These are phyloP conservation scores for Sarcomyxa edulis DNA, from an alignment of 768 basidiomycete species.

Conservation along the genomic window DNA sequence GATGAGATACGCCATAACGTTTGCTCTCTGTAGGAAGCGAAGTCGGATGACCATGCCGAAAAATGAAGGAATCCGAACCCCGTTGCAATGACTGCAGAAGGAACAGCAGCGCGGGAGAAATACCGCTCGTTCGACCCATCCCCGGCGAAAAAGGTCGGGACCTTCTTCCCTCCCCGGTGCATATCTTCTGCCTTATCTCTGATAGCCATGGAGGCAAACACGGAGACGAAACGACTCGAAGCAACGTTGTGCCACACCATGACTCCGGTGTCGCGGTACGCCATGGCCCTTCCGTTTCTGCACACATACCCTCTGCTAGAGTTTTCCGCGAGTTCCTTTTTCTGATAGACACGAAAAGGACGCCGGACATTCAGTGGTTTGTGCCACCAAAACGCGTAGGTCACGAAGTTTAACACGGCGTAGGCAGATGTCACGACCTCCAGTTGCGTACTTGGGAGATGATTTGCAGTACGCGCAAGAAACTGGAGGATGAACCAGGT, in stretches of 20 bases:
- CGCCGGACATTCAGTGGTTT: constrained; percentile 24
- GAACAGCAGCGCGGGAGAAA: background rate
- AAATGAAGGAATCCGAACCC: constrained; percentile 19
- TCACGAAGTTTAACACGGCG: constrained; percentile 17
- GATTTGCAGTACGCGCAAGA: constrained; percentile 14
- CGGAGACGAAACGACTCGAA: background rate
- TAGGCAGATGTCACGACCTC: constrained; percentile 25
- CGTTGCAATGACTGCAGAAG: constrained; percentile 2
- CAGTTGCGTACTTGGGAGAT: constrained; percentile 20
- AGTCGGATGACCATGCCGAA: constrained; percentile 19
- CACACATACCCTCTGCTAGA: background rate
- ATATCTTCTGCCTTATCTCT: background rate
- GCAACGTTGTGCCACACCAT: background rate
- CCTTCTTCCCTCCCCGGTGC: background rate
- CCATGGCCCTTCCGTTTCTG: too few relatives aligned
- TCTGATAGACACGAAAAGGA: constrained; percentile 5
- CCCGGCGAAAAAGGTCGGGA: too few relatives aligned
- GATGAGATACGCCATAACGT: constrained; percentile 17
- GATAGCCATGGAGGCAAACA: too few relatives aligned
- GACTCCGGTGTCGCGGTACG: background rate
- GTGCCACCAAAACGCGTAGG: constrained; percentile 29
- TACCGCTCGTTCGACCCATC: too few relatives aligned
- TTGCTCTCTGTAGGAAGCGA: constrained; percentile 14
- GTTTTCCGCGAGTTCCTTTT: background rate
- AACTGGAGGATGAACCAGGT: constrained; percentile 25